phyloP scores from a whole-genome alignment of 2,329 filamentous ascomycete species.

The Penicillium verrucosum region DNA sequence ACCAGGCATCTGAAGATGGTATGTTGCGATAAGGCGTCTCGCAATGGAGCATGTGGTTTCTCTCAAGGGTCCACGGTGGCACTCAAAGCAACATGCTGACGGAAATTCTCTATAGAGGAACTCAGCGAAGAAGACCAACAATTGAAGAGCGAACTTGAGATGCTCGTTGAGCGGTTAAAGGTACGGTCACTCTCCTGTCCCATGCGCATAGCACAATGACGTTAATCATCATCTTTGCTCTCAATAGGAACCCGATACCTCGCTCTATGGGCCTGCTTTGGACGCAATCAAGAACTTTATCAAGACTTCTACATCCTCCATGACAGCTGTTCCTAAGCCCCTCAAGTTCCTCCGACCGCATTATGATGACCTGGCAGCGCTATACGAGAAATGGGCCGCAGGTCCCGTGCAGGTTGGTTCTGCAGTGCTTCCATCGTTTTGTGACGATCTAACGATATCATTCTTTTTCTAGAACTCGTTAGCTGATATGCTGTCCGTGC shows the following conservation, averaged over 20 bases:
- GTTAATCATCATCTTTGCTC: conserved; percentile 21
- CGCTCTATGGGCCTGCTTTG: conserved; percentile 85
- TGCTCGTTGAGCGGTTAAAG: conserved; percentile 93
- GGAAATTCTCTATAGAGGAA: conserved; percentile 64
- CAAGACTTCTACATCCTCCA: conserved; percentile 98
- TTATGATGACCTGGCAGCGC: conserved; percentile 81
- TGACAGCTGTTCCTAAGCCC: conserved; percentile 98
- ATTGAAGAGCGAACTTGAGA: conserved; percentile 94
- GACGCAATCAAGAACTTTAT: conserved; percentile 98
- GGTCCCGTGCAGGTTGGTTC: conserved; percentile 74
- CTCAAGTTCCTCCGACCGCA: conserved; percentile 97
- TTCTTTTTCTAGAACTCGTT: conserved; percentile 58
- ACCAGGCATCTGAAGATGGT: conserved; percentile 64
- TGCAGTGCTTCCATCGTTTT: neutral
- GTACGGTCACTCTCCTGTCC: conserved; percentile 48
- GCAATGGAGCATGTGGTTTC: conserved; percentile 12
- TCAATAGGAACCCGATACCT: conserved; percentile 73
- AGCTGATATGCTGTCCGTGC: conserved; percentile 92
- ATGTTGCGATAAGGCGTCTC: conserved; percentile 27
- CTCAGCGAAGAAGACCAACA: conserved; percentile 97
- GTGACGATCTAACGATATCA: conserved; percentile 9
- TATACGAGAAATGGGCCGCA: conserved; percentile 85
- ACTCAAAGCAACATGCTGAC: conserved; percentile 33
- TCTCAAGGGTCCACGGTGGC: neutral
- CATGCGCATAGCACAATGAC: conserved; percentile 21